Percentiles rank a stretch among this genome's conserved stretches.
Evolutionary conservation across 805 yeast species (phyloP).

Genomic region (Pichia kluyveri): DNA sequence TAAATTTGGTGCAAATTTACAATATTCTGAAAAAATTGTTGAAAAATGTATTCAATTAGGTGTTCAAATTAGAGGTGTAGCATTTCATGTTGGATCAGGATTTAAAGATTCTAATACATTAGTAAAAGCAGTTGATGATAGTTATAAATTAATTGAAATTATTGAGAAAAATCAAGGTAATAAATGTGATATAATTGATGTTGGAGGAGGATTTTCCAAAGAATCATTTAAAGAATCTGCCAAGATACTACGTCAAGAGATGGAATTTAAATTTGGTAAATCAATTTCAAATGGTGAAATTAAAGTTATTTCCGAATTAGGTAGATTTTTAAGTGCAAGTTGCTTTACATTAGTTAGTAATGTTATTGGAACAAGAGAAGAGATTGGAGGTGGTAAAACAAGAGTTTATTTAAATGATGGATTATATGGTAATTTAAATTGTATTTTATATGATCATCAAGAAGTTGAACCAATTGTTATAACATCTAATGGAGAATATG

Average conservation of each 20-base stretch:
- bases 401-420: slow-evolving; percentile 93
- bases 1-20: slow-evolving; percentile 77
- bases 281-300: slow-evolving; percentile 21
- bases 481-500: slow-evolving; percentile 36
- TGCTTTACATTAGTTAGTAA: slow-evolving; percentile 81
- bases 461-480: slow-evolving; percentile 62
- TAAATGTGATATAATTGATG: slow-evolving; percentile 47
- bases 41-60: slow-evolving; percentile 51
- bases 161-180: slow-evolving; percentile 38
- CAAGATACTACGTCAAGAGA: slow-evolving; percentile 41
- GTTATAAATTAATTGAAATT: slow-evolving; percentile 56
- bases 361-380: slow-evolving; percentile 71
- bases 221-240: slow-evolving; percentile 53
- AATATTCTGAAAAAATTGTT: slow-evolving; percentile 45
- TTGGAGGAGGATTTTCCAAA: slow-evolving; percentile 88
- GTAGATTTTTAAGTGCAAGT: slow-evolving; percentile 77
- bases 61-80: slow-evolving; percentile 70
- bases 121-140: slow-evolving; percentile 61
- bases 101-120: slow-evolving; percentile 65
- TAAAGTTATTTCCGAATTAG: slow-evolving; percentile 82
- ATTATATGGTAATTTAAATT: slow-evolving; percentile 90
- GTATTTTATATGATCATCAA: slow-evolving; percentile 89
- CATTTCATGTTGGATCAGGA: slow-evolving; percentile 95
- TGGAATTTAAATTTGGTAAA: slow-evolving; percentile 54
- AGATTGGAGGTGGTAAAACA: slow-evolving; percentile 27